Percentiles rank a stretch among this genome's conserved stretches.
Conservation (phyloP, 2,329 filamentous ascomycete genomes). For the Venturia aucupariae region DNA sequence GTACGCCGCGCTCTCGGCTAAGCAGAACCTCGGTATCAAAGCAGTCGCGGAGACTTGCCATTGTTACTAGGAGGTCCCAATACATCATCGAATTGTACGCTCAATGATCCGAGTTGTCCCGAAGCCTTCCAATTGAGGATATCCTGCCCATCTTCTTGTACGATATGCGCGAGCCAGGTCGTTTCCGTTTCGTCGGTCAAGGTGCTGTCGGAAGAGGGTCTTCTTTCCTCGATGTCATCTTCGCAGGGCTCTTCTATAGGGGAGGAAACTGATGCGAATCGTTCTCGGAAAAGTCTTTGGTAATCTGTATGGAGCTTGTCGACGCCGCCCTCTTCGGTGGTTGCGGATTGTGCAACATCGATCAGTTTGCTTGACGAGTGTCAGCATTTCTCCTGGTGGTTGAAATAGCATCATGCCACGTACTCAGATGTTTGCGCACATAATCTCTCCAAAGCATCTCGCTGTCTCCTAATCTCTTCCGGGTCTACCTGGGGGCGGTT, state of each 20-base stretch:
- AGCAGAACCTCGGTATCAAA: not conserved
- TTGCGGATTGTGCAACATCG: constrained; percentile 36
- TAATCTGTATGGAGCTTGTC: constrained; percentile 31
- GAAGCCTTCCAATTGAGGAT: not conserved
- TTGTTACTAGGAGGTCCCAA: constrained; percentile 4
- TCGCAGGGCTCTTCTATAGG: not conserved
- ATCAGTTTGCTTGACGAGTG: constrained; percentile 37
- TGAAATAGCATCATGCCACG: constrained; percentile 17
- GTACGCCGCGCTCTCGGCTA: not conserved
- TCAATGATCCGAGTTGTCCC: constrained; percentile 5
- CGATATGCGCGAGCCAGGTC: constrained; percentile 1
- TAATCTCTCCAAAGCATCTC: constrained; percentile 40
- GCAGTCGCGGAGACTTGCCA: not conserved
- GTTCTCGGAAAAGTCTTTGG: constrained; percentile 33
- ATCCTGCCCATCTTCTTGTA: constrained; percentile 2
- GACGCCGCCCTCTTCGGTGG: constrained; percentile 24
- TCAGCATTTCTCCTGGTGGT: constrained; percentile 11
- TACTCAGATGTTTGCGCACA: constrained; percentile 41
- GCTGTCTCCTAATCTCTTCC: constrained; percentile 39
- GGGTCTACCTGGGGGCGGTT: constrained; percentile 35
- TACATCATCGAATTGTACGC: constrained; percentile 11
- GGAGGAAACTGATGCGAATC: constrained; percentile 21
- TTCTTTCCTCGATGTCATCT: not conserved
- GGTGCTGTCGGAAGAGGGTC: constrained; percentile 6
- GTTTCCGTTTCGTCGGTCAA: constrained; percentile 5